phyloP scores from a whole-genome alignment of 73 alveolate genomes.

The Halteria grandinella region DNA sequence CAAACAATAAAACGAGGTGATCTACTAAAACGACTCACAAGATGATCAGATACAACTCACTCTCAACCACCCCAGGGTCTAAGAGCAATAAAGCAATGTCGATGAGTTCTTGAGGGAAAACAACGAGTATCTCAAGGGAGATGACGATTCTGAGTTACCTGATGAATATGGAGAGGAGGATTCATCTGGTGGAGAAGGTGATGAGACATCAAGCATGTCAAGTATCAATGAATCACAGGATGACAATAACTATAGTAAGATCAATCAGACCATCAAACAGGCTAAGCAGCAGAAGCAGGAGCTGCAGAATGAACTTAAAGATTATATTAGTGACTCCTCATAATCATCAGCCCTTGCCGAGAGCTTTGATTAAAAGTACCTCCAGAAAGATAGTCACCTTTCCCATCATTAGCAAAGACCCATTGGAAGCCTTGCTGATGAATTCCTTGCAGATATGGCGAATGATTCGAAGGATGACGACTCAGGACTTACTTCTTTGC shows the following conservation, averaged over 20 bases:
- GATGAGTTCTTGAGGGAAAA: slow-evolving; percentile 46
- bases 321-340: slow-evolving; percentile 4
- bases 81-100: neutral
- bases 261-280: slow-evolving; percentile 14
- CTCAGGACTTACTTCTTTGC: neutral
- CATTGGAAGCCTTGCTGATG: slow-evolving; percentile 44
- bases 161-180: slow-evolving; percentile 41
- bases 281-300: slow-evolving; percentile 1
- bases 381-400: too few relatives aligned
- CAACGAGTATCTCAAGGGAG: neutral
- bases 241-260: slow-evolving; percentile 3
- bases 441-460: slow-evolving; percentile 4
- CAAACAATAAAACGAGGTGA: slow-evolving; percentile 7
- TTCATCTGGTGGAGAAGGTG: neutral
- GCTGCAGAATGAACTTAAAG: neutral
- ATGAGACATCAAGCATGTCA: neutral
- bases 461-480: neutral
- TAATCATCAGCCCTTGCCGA: too few relatives aligned
- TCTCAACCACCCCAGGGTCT: slow-evolving; percentile 30
- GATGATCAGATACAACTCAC: neutral
- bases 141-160: slow-evolving; percentile 47
- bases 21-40: neutral
- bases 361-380: too few relatives aligned
- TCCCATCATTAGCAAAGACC: too few relatives aligned
- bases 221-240: slow-evolving; percentile 10